Evolutionary conservation across 495 filamentous ascomycete species (phyloP).

Genomic region (Xylaria cubensis): DNA sequence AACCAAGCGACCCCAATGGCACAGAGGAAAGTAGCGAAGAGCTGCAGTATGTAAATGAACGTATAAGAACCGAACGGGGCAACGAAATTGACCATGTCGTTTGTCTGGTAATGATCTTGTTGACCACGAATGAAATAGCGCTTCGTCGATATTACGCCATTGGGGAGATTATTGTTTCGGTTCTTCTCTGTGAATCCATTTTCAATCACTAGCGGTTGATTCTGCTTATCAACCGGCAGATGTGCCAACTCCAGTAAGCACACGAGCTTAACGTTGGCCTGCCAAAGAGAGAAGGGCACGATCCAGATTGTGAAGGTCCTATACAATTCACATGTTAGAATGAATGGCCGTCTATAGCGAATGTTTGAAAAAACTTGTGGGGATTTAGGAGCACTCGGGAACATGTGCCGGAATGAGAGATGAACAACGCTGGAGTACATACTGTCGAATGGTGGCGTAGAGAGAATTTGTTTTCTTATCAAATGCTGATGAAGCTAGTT

Average conservation of each 20-base stretch:
- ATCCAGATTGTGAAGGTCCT: constrained; percentile 75
- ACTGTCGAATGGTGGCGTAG: constrained; percentile 72
- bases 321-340: background rate
- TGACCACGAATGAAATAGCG: constrained; percentile 74
- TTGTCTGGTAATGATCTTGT: constrained; percentile 82
- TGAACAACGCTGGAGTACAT: background rate
- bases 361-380: background rate
- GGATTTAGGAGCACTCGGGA: background rate
- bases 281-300: constrained; percentile 68
- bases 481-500: constrained; percentile 58
- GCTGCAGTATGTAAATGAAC: constrained; percentile 62
- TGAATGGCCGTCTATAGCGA: background rate
- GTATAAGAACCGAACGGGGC: constrained; percentile 53
- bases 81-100: constrained; percentile 77
- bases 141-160: constrained; percentile 22
- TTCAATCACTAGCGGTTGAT: constrained; percentile 11
- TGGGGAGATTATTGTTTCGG: constrained; percentile 16
- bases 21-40: constrained; percentile 67
- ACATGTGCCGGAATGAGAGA: background rate
- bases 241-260: constrained; percentile 70
- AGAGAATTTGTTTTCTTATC: constrained; percentile 68
- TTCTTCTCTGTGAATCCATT: constrained; percentile 1
- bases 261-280: constrained; percentile 70
- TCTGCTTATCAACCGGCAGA: constrained; percentile 28
- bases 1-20: constrained; percentile 49